Evolutionary conservation across 164 flowering plant genomes (phyloP).

Genomic region (Santalum album): DNA sequence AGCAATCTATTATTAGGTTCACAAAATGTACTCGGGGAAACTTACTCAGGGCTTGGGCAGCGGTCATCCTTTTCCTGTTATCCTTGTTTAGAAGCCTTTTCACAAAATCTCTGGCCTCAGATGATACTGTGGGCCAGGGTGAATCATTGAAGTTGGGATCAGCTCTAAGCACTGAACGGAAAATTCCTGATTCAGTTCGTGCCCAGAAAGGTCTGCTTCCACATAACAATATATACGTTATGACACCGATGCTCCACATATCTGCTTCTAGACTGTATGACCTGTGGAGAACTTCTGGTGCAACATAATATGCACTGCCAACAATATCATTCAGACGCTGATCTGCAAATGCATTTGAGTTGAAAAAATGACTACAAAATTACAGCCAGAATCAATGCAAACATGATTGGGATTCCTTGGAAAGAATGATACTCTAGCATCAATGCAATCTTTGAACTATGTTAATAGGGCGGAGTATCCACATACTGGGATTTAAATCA

Average conservation of each 20-base stretch:
- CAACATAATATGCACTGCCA: conserved; percentile 79
- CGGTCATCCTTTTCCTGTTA: conserved; percentile 70
- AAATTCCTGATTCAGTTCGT: conserved; percentile 70
- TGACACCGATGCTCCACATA: conserved; percentile 73
- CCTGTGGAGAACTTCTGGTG: conserved; percentile 74
- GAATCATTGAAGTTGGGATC: conserved; percentile 63
- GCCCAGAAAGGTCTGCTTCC: conserved; percentile 79
- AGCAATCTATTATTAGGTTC: too few species aligned
- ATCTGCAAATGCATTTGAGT: conserved; percentile 35
- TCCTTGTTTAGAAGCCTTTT: conserved; percentile 64
- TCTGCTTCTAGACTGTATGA: conserved; percentile 64
- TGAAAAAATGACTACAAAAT: not conserved
- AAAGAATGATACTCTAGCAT: not conserved
- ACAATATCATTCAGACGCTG: conserved; percentile 67
- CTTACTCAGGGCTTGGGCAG: conserved; percentile 68
- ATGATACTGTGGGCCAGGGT: conserved; percentile 61
- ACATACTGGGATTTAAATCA: too few species aligned
- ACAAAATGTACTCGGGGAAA: conserved; percentile 1
- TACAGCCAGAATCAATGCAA: not conserved
- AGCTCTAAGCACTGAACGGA: conserved; percentile 63
- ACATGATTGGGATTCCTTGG: not conserved
- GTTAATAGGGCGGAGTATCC: too few species aligned
- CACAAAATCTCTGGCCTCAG: conserved; percentile 68
- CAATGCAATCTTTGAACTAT: not conserved
- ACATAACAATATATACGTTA: conserved; percentile 59